Conservation (phyloP, 2,329 filamentous ascomycete genomes). For the Cladosporium sp. region DNA sequence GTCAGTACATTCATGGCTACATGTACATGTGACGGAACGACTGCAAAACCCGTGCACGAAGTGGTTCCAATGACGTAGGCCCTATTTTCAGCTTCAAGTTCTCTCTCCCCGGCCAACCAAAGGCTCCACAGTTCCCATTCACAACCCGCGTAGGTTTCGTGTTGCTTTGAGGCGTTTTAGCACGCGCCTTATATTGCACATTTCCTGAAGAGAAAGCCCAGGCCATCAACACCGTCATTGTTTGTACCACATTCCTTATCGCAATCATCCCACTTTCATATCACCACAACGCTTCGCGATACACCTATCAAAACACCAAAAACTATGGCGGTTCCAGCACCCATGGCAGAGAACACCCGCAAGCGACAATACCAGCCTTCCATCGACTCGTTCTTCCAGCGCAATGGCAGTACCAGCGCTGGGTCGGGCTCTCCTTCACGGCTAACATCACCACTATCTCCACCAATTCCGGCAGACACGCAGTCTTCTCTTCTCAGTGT, state of each 20-base stretch:
- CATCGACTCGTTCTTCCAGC: slow-evolving; percentile 19
- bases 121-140: not conserved
- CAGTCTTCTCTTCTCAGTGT: slow-evolving; percentile 85
- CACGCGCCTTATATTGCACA: not conserved
- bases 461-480: slow-evolving; percentile 58
- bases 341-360: slow-evolving; percentile 2
- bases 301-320: not conserved
- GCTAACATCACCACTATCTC: slow-evolving; percentile 32
- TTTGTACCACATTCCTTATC: not conserved
- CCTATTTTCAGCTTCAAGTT: no score
- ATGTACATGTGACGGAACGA: no score
- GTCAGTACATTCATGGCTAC: no score
- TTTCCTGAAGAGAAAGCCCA: not conserved
- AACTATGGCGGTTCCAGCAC: not conserved
- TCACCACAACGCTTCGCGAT: no score
- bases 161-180: not conserved
- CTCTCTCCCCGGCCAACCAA: not conserved
- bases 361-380: slow-evolving; percentile 14
- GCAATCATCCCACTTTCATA: not conserved
- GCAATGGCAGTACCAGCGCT: slow-evolving; percentile 1
- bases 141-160: not conserved
- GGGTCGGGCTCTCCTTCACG: not conserved
- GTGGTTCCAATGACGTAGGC: not conserved
- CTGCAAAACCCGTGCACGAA: no score
- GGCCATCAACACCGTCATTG: not conserved